Evolutionary conservation across 139 green algal species (phyloP).

Genomic region (Mesotaenium endlicherianum): DNA sequence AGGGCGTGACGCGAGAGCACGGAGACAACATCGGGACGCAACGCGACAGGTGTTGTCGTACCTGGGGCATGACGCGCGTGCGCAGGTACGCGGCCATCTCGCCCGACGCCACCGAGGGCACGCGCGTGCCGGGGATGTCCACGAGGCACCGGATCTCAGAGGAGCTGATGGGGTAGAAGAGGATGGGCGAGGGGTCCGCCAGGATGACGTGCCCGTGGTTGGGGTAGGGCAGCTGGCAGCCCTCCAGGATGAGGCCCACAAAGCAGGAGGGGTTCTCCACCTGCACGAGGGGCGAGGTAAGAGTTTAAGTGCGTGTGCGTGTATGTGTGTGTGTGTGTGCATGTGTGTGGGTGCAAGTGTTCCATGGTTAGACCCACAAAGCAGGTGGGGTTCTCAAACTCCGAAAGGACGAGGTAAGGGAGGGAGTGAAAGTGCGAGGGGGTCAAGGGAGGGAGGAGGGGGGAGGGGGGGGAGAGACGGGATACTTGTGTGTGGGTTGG

Average conservation of each 20-base stretch:
- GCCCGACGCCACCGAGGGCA: constrained; percentile 60
- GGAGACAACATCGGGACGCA: neutral
- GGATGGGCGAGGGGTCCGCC: constrained; percentile 87
- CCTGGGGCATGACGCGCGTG: constrained; percentile 61
- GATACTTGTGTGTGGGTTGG: too few species aligned
- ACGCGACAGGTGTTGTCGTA: constrained; percentile 43
- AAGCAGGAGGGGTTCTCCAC: constrained; percentile 84
- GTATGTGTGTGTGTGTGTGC: constrained; percentile 89
- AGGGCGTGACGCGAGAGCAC: too few species aligned
- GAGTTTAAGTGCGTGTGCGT: too few species aligned
- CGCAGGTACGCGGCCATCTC: constrained; percentile 68
- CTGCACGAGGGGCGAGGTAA: constrained; percentile 44
- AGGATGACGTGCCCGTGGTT: constrained; percentile 95
- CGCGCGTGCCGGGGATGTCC: constrained; percentile 81
- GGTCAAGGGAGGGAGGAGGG: too few species aligned
- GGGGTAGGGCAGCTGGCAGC: constrained; percentile 70
- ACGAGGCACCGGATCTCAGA: constrained; percentile 87
- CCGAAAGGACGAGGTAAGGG: neutral
- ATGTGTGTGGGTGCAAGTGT: constrained; percentile 68
- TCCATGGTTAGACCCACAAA: constrained; percentile 92
- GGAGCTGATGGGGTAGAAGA: constrained; percentile 90
- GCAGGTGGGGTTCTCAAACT: constrained; percentile 75
- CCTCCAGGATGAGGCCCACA: constrained; percentile 83
- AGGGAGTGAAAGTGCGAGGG: neutral
- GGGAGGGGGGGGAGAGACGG: too few species aligned